Percentiles rank a stretch among this genome's conserved stretches.
These are phyloP conservation scores for Tulasnella sp. DNA, from an alignment of 768 basidiomycete genomes.

Conservation along the genomic window DNA sequence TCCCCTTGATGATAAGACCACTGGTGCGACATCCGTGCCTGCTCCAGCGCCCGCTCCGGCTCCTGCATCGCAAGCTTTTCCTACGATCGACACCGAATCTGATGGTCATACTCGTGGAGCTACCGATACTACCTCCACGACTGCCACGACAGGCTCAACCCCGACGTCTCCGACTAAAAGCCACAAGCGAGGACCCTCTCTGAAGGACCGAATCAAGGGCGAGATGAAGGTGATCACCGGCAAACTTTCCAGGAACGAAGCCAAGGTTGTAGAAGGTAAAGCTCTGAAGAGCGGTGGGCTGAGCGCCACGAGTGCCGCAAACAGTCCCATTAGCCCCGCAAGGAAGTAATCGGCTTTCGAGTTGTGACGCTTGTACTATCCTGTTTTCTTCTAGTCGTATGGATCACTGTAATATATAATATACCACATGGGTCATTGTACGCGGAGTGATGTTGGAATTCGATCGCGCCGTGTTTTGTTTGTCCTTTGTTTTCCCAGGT, in stretches of 20 bases:
- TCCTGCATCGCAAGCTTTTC: neutral
- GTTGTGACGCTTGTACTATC: neutral
- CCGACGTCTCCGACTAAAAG: neutral
- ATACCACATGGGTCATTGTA: neutral
- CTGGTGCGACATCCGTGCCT: neutral
- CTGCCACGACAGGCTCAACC: neutral
- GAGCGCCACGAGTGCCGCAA: neutral
- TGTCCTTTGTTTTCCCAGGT: neutral
- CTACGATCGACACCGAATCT: neutral
- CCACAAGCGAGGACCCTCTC: neutral
- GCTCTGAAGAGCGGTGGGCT: conserved; percentile 17
- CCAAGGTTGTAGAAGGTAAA: conserved; percentile 20
- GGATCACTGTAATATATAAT: conserved; percentile 5
- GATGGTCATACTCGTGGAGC: neutral
- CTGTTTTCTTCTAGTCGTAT: neutral
- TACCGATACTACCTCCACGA: neutral
- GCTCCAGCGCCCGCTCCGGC: neutral
- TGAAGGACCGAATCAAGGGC: conserved; percentile 8
- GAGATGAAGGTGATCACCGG: conserved; percentile 19
- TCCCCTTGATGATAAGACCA: neutral
- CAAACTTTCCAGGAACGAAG: conserved; percentile 11
- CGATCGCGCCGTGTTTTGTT: neutral
- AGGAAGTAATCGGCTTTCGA: neutral
- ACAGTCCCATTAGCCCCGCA: neutral
- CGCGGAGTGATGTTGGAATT: neutral